Base-by-base conservation (phyloP, 164 flowering plant genomes). In the Pachysandra terminalis region DNA sequence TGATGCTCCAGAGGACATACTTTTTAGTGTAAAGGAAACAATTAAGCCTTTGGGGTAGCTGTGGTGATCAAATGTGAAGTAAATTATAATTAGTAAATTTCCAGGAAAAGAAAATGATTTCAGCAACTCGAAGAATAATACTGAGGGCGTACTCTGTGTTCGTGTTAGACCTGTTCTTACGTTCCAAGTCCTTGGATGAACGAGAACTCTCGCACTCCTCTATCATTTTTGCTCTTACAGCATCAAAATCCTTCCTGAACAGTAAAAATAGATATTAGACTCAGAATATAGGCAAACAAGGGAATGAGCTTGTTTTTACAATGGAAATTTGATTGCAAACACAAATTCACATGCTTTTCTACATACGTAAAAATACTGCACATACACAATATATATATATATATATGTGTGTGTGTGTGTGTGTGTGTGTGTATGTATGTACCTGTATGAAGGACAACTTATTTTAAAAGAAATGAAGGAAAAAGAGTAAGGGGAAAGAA, bases 31-130 rank as follows among this genome's bases (percentile, higher is more conserved):
- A 71, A 95, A 95, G 61, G 96, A 79, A 76, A 95, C 78, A 75
- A 95, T 83, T 63, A 95, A 81, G 56, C 96, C 97, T 78, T 88
- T 90, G 17, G 99, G 99, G 67, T 92, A 95, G 72, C 98, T 92
- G 84, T 49, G 9, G 76, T 41, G 54, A 70, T 21, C 61, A 77
- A 19, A 12, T 48, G 23, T 14, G 1, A 28, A 59, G 52, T 40
- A 8, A 25, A 74, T 49, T 25, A 77, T 56, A 26, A n/a, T 45
- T 52, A 67, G 35, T 12, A 60, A 26, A 64, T n/a, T 41, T 40
- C 5, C 2, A n/a, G 28, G 28, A 56, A 21, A 21, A 45, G 19
- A 28, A 35, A 4, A 51, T 3, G 15, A 21, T 60, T 9, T 19
- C 7, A 37, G 49, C 19, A 5, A 56, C 15, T 40, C 28, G 25